Conservation (phyloP, 345 rosid species). For the Anastatica hierochuntica region DNA sequence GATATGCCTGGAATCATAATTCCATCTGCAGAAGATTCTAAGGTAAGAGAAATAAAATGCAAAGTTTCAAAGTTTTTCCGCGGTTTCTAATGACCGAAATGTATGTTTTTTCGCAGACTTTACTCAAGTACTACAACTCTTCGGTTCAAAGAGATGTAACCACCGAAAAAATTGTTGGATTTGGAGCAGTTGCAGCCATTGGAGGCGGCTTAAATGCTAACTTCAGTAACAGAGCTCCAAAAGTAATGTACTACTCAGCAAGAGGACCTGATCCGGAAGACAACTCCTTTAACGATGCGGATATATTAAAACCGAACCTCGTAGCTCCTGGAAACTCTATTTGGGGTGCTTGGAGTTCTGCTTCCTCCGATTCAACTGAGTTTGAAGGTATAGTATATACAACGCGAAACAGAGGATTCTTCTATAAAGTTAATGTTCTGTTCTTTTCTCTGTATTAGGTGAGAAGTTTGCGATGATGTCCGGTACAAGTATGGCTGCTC, state of each 20-base stretch:
- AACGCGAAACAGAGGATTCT: too few relatives aligned
- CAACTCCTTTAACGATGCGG: slow-evolving; percentile 53
- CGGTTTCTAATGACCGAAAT: too few relatives aligned
- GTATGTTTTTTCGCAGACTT: too few relatives aligned
- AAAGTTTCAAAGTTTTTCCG: too few relatives aligned
- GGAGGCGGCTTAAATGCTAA: slow-evolving; percentile 70
- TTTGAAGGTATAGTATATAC: slow-evolving; percentile 50
- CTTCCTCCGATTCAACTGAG: slow-evolving; percentile 75
- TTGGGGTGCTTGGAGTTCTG: slow-evolving; percentile 98
- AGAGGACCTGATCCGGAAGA: slow-evolving; percentile 98
- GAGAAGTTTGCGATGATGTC: slow-evolving; percentile 94
- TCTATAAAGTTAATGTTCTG: background rate
- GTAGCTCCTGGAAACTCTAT: slow-evolving; percentile 87
- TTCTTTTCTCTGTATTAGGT: slow-evolving; percentile 31
- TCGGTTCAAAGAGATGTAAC: slow-evolving; percentile 47
- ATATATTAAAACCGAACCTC: slow-evolving; percentile 79
- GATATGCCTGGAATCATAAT: slow-evolving; percentile 75
- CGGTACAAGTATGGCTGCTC: slow-evolving; percentile 99
- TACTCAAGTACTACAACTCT: slow-evolving; percentile 78
- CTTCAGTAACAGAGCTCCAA: slow-evolving; percentile 69
- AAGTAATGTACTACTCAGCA: slow-evolving; percentile 83
- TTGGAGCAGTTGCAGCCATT: slow-evolving; percentile 67
- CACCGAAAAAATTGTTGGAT: slow-evolving; percentile 41
- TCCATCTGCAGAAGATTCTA: slow-evolving; percentile 85
- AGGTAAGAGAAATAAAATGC: too few relatives aligned